Evolutionary conservation across 306 rosid genomes (phyloP).

Genomic region (Rosa multiflora): DNA sequence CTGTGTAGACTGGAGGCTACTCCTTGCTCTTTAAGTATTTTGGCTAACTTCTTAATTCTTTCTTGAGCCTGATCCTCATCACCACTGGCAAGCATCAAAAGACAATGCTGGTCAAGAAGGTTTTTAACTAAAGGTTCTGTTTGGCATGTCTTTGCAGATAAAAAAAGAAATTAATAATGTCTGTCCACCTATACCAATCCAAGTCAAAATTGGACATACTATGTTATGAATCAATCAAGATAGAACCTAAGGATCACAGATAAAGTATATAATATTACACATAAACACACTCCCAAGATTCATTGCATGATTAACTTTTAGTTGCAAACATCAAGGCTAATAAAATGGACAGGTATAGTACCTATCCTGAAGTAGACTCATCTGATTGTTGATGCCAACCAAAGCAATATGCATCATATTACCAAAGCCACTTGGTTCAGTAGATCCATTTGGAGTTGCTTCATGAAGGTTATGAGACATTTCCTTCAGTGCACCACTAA

Average conservation of each 20-base stretch:
- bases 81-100: conserved; percentile 66
- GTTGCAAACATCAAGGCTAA: background rate
- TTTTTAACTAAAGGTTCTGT: conserved; percentile 14
- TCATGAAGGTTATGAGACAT: conserved; percentile 54
- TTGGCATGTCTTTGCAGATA: conserved; percentile 17
- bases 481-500: conserved; percentile 76
- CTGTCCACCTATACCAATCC: background rate
- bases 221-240: background rate
- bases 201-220: conserved; percentile 12
- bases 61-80: conserved; percentile 99
- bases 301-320: conserved; percentile 1
- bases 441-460: conserved; percentile 46
- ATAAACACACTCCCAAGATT: background rate
- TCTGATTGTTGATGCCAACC: conserved; percentile 90
- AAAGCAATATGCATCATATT: conserved; percentile 96
- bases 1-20: conserved; percentile 59
- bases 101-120: conserved; percentile 32
- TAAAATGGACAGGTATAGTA: conserved; percentile 26
- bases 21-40: conserved; percentile 82
- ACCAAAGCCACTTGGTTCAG: conserved; percentile 54
- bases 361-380: conserved; percentile 99
- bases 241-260: background rate
- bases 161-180: background rate
- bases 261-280: background rate
- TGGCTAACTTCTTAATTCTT: conserved; percentile 85